phyloP scores from a whole-genome alignment of 2,329 filamentous ascomycete species.

The Fusarium agapanthi region DNA sequence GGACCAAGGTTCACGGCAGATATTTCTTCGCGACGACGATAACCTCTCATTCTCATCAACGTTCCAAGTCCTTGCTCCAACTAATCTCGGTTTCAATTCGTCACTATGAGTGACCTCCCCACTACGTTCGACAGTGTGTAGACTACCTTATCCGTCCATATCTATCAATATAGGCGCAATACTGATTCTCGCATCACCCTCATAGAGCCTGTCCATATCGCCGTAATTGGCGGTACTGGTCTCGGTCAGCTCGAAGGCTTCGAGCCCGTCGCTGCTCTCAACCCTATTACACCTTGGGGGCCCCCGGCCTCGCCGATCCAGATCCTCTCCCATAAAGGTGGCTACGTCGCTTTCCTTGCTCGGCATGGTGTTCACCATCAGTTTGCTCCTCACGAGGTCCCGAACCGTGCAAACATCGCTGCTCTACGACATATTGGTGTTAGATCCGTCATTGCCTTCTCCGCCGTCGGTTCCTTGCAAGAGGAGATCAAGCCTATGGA shows the following conservation, averaged over 20 bases:
- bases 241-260: constrained; percentile 88
- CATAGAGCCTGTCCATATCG: constrained; percentile 78
- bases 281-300: constrained; percentile 88
- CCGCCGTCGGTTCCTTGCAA: constrained; percentile 89
- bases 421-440: constrained; percentile 92
- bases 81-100: background rate
- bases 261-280: constrained; percentile 81
- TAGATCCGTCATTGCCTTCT: constrained; percentile 91
- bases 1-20: constrained; percentile 12
- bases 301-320: constrained; percentile 77
- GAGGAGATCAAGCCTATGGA: constrained; percentile 95
- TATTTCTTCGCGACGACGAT: constrained; percentile 17
- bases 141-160: background rate
- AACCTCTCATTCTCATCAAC: constrained; percentile 7
- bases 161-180: background rate
- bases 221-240: constrained; percentile 92
- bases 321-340: constrained; percentile 86
- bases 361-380: constrained; percentile 92
- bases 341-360: constrained; percentile 89
- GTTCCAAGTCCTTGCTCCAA: background rate
- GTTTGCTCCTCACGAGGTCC: constrained; percentile 93
- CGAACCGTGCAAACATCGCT: constrained; percentile 94
- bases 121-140: constrained; percentile 66
- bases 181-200: constrained; percentile 22
- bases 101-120: constrained; percentile 62